Evolutionary conservation across 768 basidiomycete species (phyloP).

Genomic region (Psilocybe sp.): DNA sequence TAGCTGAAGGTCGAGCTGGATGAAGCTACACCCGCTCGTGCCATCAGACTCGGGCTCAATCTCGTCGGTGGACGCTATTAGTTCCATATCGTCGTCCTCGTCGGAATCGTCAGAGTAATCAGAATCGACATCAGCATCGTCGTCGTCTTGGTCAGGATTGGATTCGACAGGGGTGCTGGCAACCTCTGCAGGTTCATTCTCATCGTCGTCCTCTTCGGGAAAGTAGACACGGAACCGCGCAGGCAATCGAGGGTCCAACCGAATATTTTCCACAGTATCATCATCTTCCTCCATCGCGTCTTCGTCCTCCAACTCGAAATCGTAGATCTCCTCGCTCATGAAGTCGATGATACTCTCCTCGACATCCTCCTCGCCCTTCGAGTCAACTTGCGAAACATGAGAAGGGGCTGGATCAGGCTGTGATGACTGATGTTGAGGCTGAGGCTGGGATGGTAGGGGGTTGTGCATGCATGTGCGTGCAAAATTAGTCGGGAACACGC

Average conservation of each 20-base stretch:
- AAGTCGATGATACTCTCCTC: slow-evolving; percentile 10
- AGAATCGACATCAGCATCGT: background rate
- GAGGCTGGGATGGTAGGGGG: too few relatives aligned
- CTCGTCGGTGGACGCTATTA: background rate
- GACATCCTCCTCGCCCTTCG: slow-evolving; percentile 1
- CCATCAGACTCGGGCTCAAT: background rate
- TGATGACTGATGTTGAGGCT: too few relatives aligned
- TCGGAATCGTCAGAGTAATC: background rate
- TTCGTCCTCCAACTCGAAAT: slow-evolving; percentile 18
- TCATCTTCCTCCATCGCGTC: slow-evolving; percentile 15
- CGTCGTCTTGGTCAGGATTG: background rate
- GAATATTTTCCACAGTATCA: slow-evolving; percentile 11
- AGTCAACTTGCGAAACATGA: background rate
- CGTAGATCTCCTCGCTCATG: slow-evolving; percentile 22
- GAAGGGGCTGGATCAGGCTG: background rate
- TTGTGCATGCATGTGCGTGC: too few relatives aligned
- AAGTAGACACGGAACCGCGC: slow-evolving; percentile 5
- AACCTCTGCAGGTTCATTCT: slow-evolving; percentile 11
- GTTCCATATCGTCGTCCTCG: background rate
- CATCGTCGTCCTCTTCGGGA: slow-evolving; percentile 15
- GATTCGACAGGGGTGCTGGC: background rate
- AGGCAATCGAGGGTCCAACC: too few relatives aligned
- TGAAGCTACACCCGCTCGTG: background rate
- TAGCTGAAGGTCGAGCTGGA: too few relatives aligned
- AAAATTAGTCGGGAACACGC: too few relatives aligned